Percentiles rank a stretch among this genome's conserved stretches.
Conservation (phyloP, 2,329 filamentous ascomycete genomes). For the Aotearoamyces nothofagi region DNA sequence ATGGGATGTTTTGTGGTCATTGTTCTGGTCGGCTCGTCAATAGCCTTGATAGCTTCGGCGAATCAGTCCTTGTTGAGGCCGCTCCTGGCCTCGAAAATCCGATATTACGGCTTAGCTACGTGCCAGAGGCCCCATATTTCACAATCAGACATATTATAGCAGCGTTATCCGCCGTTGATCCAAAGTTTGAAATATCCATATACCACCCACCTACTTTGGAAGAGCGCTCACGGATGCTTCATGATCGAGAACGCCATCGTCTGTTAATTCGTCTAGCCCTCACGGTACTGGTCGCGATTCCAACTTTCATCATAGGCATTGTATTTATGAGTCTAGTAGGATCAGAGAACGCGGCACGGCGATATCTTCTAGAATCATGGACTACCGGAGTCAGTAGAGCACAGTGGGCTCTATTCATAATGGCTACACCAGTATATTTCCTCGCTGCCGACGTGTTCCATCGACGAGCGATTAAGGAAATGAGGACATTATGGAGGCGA, state of each 20-base stretch:
- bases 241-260: constrained; percentile 50
- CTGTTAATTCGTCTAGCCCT: constrained; percentile 58
- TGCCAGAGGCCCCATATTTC: constrained; percentile 48
- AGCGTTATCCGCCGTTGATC: constrained; percentile 50
- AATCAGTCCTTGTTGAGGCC: constrained; percentile 31
- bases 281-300: constrained; percentile 55
- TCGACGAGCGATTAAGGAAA: constrained; percentile 59
- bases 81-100: constrained; percentile 44
- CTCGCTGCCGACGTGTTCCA: constrained; percentile 81
- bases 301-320: constrained; percentile 76
- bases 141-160: constrained; percentile 63
- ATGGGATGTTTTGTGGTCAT: constrained; percentile 62
- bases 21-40: constrained; percentile 45
- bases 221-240: constrained; percentile 62
- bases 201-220: constrained; percentile 74
- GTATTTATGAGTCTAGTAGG: constrained; percentile 79
- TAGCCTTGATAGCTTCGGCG: constrained; percentile 36
- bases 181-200: constrained; percentile 50
- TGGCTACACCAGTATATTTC: constrained; percentile 79
- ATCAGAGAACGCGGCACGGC: constrained; percentile 36
- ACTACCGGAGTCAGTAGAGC: constrained; percentile 58
- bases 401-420: constrained; percentile 65
- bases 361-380: constrained; percentile 57
- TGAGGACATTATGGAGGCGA: constrained; percentile 61
- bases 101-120: constrained; percentile 56